Evolutionary conservation across 176 grass and related monocot genomes (phyloP), one percentile per base, ranked within the genome.

Genomic region (Tillandsia leiboldiana): DNA sequence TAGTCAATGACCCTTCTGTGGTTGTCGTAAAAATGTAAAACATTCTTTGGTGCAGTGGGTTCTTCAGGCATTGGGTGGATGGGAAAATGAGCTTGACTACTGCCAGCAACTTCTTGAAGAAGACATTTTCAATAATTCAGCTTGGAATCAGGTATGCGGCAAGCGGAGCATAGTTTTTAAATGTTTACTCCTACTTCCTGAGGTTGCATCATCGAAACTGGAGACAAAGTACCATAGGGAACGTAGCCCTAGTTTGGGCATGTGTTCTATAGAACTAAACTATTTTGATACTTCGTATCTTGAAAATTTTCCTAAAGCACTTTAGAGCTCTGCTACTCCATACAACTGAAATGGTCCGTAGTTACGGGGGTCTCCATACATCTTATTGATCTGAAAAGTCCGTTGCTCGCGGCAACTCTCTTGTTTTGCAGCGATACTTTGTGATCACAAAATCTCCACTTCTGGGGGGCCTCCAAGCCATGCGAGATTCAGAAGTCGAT

Each of bases 61-160:
- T 84, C 75, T 97, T 79, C 82, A 90, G 84, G 64, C 82, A 70
- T 81, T 92, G 66, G 94, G 93, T 81, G 89, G 94, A 57, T 97
- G 94, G 93, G 94, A 92, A 69, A 73, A 61, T 78, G 94, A 97
- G 81, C 63, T 92, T 26, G 64, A 90, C 15, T 97, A 87, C 58
- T 97, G 94, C 29, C 63, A 81, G 67, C 63, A 82, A 51, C 84
- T 97, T 61, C 81, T 97, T 79, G 70, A 87, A 72, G 89, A 97
- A 70, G 94, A 97, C 61, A 42, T 90, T 77, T 92, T 92, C 66
- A 97, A 97, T 73, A 97, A 97, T 81, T 97, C 94, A 72, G 94
- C 89, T 81, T 97, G 94, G 94, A 97, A 97, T 87, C 94, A 97
- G 89, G 94, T 97, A 26, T 52, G 49, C 50, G 77, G 9, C 10